Base-by-base conservation (phyloP, 306 rosid genomes). In the Trifolium pratense region DNA sequence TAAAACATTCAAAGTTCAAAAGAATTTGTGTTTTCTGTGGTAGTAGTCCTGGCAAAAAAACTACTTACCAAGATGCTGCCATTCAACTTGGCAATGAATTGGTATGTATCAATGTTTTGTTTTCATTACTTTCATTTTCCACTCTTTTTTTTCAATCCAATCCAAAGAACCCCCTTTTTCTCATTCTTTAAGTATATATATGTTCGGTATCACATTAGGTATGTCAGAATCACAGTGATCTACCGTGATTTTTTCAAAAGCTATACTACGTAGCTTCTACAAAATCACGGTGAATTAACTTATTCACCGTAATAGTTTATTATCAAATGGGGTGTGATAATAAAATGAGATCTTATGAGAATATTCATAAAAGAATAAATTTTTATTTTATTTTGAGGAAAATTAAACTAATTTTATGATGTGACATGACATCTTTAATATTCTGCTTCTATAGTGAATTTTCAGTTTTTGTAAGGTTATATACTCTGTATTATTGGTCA, bases 1-100 rank as follows among this genome's bases (percentile, higher is more conserved):
- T 72, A 45, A 83, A 66, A 72, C 88, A 74, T 66, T 90, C 99
- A 56, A 91, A 76, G 93, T 95, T 95, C 78, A 81, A 84, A 52
- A 95, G 97, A 52, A 90, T 95, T 82, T 95, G 99, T 90, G 99
- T 95, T 42, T 95, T 95, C 79, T 95, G 99, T 82, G 99, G 99
- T 14, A 95, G 99, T 76, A 95, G 99, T 84, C 99, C 89, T 7
- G 99, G 99, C 67, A 95, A 90, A 84, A 95, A 95, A 83, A 88
- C 79, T 72, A 91, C 89, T 75, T 95, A 95, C 70, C 99, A 90
- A 42, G 97, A 92, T 66, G 95, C 97, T 81, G 99, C 99, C 79
- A 89, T 86, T 84, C 80, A 90, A 45, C 99, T 95, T 68, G 99
- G 97, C 84, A 84, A 90, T 58, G 97, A 95, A 81, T 86, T 95